Base-by-base conservation (phyloP, 371 early-diverging fungal genomes). In the Blastocladiella emersonii region DNA sequence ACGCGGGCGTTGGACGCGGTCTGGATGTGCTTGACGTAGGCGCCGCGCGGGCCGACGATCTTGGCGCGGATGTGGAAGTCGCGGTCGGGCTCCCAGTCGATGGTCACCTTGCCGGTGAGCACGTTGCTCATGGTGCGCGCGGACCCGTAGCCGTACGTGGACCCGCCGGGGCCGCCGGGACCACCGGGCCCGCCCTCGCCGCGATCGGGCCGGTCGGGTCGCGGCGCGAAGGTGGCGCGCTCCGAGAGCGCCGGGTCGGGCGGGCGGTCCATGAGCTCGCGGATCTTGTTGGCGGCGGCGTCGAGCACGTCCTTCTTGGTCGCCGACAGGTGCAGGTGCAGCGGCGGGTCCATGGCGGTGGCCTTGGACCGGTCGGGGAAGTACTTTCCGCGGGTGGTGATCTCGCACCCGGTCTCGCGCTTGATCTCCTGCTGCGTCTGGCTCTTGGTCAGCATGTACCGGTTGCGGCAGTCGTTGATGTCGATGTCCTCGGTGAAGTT, bases 1-100 rank as follows among this genome's bases (percentile, higher is more conserved):
- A 93, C 85, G 19, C 85, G 74, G 21, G 87, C 83, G 1, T 82
- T 78, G 3, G 93, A 88, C 64, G 85, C 86, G 59, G 79, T 79
- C 66, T 91, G 87, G 64, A 93, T 90, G 69, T 89, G 89, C 71
- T 91, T 90, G 36, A 93, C 86, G 73, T 86, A 90, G 21, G 82
- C 80, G 34, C 93, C 93, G 25, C 73, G 66, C 2, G 90, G 90
- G 13, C 93, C 93, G 43, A 92, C 85, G 53, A 93, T 80, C 71
- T 92, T 92, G 25, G 88, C 88, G 21, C 90, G 79, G 37, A 87
- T 75, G 66, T 91, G 88, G 71, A 89, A 91, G 8, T 75, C 76
- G 25, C 84, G 81, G 30, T 81, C 83, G 0, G 84, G 79, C 45
- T 85, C 86, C 25, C 90, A 79, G 6, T 80, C 85, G 12, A 93